Evolutionary conservation across 257 asterid species (phyloP).

Genomic region (Linaria vulgaris): DNA sequence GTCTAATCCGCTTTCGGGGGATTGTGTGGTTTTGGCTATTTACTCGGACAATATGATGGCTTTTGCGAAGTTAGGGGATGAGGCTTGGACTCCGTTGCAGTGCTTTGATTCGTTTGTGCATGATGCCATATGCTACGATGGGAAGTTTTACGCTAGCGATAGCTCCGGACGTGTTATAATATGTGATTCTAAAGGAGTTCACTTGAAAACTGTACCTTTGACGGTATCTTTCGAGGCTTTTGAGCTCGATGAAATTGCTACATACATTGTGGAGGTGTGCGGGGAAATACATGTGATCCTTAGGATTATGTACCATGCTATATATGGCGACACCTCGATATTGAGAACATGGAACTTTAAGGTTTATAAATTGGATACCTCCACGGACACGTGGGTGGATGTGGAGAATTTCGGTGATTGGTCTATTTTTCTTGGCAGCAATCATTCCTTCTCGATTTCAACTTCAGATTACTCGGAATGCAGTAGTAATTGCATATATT

Average conservation of each 20-base stretch:
- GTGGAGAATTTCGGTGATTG: constrained; percentile 30
- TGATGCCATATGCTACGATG: constrained; percentile 27
- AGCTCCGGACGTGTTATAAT: constrained; percentile 23
- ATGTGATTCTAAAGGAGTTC: constrained; percentile 19
- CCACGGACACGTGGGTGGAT: constrained; percentile 26
- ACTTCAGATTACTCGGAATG: constrained; percentile 28
- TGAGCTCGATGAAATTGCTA: constrained; percentile 18
- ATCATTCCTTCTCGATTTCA: constrained; percentile 26
- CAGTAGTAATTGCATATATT: constrained; percentile 30
- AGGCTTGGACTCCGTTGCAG: constrained; percentile 30
- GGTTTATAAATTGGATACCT: constrained; percentile 15
- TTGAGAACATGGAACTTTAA: constrained; percentile 23
- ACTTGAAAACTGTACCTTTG: constrained; percentile 23
- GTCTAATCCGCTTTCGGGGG: constrained; percentile 21
- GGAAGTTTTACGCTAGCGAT: constrained; percentile 25
- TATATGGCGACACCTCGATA: constrained; percentile 8
- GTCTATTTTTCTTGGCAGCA: constrained; percentile 30
- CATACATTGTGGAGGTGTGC: constrained; percentile 27
- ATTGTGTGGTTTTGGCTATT: constrained; percentile 30
- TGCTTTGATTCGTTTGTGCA: constrained; percentile 13
- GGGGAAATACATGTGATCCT: constrained; percentile 23
- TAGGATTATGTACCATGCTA: constrained; percentile 21
- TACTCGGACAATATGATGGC: constrained; percentile 28
- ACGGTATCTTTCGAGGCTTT: constrained; percentile 7
- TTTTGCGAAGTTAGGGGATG: constrained; percentile 24